phyloP scores from a whole-genome alignment of 2,329 filamentous ascomycete genomes.

The Fusarium sp. region DNA sequence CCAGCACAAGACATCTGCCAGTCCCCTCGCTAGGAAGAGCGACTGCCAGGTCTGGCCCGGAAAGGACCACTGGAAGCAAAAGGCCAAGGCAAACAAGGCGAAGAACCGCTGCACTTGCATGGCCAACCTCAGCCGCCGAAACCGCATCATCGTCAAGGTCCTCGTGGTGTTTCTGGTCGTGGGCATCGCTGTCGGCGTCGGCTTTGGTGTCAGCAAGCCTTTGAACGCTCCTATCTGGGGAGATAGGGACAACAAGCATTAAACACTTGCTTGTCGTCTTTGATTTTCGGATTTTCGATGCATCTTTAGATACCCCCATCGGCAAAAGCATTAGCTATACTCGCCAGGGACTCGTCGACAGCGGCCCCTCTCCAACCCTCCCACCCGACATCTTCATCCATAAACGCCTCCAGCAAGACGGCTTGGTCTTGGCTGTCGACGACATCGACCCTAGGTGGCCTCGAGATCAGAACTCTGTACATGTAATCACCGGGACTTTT shows the following conservation, averaged over 20 bases:
- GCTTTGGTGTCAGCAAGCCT: conserved; percentile 70
- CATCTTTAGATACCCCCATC: conserved; percentile 32
- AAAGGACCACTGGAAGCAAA: conserved; percentile 68
- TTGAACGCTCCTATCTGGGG: conserved; percentile 69
- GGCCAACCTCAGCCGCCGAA: conserved; percentile 63
- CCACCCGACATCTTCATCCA: no score
- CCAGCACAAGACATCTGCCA: conserved; percentile 44
- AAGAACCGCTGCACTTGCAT: conserved; percentile 63
- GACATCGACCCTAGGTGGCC: no score
- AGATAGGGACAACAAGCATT: conserved; percentile 42
- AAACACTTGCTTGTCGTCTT: not conserved
- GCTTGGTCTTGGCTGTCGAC: no score
- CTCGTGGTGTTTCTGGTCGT: conserved; percentile 62
- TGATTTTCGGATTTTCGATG: conserved; percentile 20
- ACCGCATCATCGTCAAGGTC: conserved; percentile 65
- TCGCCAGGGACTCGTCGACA: conserved; percentile 18
- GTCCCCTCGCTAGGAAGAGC: conserved; percentile 47
- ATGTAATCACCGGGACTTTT: conserved; percentile 19
- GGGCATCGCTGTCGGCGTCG: conserved; percentile 65
- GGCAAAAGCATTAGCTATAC: conserved; percentile 22
- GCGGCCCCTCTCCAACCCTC: not conserved
- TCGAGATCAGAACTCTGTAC: conserved; percentile 26
- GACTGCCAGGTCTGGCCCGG: conserved; percentile 70
- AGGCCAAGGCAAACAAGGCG: conserved; percentile 66
- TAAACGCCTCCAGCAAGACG: no score